Evolutionary conservation across 2,329 filamentous ascomycete genomes (phyloP).

Genomic region (Exophiala dermatitidis): DNA sequence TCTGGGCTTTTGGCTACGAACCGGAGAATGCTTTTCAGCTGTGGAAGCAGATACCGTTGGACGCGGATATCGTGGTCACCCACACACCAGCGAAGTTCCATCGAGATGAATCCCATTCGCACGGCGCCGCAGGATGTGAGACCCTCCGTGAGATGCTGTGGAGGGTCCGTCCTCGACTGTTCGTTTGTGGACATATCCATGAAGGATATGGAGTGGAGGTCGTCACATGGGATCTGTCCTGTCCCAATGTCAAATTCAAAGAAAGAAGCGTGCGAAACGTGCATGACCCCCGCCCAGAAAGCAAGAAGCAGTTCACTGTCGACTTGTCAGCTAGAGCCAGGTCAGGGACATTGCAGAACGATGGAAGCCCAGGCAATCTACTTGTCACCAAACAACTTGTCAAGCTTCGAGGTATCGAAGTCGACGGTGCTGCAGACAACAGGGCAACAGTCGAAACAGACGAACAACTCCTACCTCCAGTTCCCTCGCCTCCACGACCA

Average conservation of each 20-base stretch:
- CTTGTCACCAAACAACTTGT: neutral
- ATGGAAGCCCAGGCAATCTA: slow-evolving; percentile 9
- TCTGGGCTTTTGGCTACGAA: slow-evolving; percentile 53
- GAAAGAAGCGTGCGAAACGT: slow-evolving; percentile 34
- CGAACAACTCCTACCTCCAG: slow-evolving; percentile 26
- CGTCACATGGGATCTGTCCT: slow-evolving; percentile 40
- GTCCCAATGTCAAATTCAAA: slow-evolving; percentile 27
- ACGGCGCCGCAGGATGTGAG: slow-evolving; percentile 42
- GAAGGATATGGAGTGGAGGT: slow-evolving; percentile 48
- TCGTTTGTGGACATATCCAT: slow-evolving; percentile 55
- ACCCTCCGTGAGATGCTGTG: slow-evolving; percentile 41
- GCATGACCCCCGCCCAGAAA: slow-evolving; percentile 43
- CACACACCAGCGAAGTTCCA: slow-evolving; percentile 49
- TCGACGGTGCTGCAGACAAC: slow-evolving; percentile 10
- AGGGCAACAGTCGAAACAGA: slow-evolving; percentile 23
- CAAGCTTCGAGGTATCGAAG: slow-evolving; percentile 19
- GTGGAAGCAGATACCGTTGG: slow-evolving; percentile 46
- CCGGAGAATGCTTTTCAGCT: slow-evolving; percentile 36
- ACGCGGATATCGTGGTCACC: slow-evolving; percentile 49
- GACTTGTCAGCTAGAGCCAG: slow-evolving; percentile 38
- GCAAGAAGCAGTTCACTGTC: slow-evolving; percentile 49
- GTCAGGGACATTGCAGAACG: slow-evolving; percentile 10
- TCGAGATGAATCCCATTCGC: slow-evolving; percentile 38
- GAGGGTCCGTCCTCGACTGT: slow-evolving; percentile 44
- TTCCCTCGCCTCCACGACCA: neutral